A percentile compares a stretch with the other conserved stretches of the same genome.
Conservation (phyloP, 345 rosid genomes). For the Excoecaria agallocha region DNA sequence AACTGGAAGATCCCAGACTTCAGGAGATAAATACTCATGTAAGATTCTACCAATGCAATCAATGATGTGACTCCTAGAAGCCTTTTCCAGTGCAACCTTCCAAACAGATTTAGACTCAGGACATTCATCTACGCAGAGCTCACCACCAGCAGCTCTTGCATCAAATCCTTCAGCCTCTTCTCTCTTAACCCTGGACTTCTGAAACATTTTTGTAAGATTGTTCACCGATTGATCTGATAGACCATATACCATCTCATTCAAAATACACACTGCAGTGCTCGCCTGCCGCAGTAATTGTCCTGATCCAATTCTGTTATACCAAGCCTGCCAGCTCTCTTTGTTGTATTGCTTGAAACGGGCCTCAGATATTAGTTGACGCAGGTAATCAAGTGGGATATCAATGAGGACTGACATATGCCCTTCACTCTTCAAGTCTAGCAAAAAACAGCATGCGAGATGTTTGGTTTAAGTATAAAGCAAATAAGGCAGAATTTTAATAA, state of each 20-base stretch:
- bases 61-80: slow-evolving; percentile 47
- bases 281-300: slow-evolving; percentile 84
- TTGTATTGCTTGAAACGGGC: slow-evolving; percentile 58
- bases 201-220: slow-evolving; percentile 50
- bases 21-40: slow-evolving; percentile 80
- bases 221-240: slow-evolving; percentile 60
- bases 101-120: slow-evolving; percentile 35
- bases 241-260: slow-evolving; percentile 90
- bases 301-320: slow-evolving; percentile 75
- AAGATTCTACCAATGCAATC: slow-evolving; percentile 79
- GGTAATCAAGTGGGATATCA: slow-evolving; percentile 69
- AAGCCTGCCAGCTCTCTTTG: slow-evolving; percentile 72
- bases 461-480: slow-evolving; percentile 26
- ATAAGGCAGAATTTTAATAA: slow-evolving; percentile 15
- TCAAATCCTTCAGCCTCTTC: slow-evolving; percentile 27
- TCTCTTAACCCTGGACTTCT: slow-evolving; percentile 38
- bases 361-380: slow-evolving; percentile 68
- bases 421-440: slow-evolving; percentile 55
- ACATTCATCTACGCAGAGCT: slow-evolving; percentile 11
- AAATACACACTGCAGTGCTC: slow-evolving; percentile 70
- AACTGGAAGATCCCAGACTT: slow-evolving; percentile 81
- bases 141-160: slow-evolving; percentile 20
- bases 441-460: slow-evolving; percentile 27
- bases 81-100: slow-evolving; percentile 50
- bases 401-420: slow-evolving; percentile 59